Evolutionary conservation across 257 asterid species (phyloP), one percentile per base, ranked within the genome.

Genomic region (Lycium barbarum): DNA sequence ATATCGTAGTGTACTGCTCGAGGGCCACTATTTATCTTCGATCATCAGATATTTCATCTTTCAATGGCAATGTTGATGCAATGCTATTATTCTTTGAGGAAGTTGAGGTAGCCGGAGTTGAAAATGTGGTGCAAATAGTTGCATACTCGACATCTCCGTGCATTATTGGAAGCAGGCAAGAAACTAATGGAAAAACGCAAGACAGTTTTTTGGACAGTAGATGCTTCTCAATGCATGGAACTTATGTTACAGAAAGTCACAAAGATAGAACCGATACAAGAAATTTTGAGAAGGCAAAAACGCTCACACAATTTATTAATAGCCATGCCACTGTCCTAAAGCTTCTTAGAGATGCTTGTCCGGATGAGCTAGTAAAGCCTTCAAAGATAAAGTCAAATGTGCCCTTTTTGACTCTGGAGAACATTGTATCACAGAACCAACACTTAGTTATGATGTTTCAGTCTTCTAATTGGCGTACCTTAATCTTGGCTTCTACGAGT

Each of bases 121-220:
- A 26, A 26, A 26, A 26, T 26, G 33, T 26, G 33, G 33, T 26
- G 33, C 33, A 26, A 26, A 26, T 26, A 26, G 33, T 26, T 26
- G 33, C 33, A 1, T 80, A 84, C 83, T 92, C 97, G 1, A 86
- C 85, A 70, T 89, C 95, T 18, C 35, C 87, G 20, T 88, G 88
- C 85, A 86, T 91, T 92, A 89, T 87, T n/a, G 85, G 91, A 87
- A 47, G 86, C 89, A 2, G 94, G 97, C 8, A 82, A 84, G 89
- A 82, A 57, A 59, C 53, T 95, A 2, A 81, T 80, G 86, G 90
- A 90, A 9, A 90, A 84, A 26, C 86, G 88, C 65, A 85, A 85
- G 67, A n/a, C n/a, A n/a, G n/a, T n/a, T n/a, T 93, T 92, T 83
- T 93, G 97, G 97, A 86, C 94, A 0, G 91, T n/a, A 17, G 90